Base-by-base conservation (phyloP, 2,329 filamentous ascomycete species). In the Neopestalotiopsis rosae region DNA sequence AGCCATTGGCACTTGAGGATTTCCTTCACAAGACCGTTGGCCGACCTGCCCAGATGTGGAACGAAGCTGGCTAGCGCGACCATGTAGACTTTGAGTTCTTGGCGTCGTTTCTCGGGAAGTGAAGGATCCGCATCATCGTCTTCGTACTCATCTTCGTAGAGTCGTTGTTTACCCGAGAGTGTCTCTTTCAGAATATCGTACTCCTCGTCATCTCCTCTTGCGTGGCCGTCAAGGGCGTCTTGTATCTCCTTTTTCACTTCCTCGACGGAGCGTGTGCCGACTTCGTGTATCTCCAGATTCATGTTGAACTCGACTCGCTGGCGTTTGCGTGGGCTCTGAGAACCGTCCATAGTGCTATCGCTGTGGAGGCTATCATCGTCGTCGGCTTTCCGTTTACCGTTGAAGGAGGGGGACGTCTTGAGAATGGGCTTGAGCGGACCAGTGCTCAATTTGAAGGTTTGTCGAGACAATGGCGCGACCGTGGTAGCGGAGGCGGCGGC, bases 1-100 rank as follows among this genome's bases (percentile, higher is more conserved):
- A 91, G 81, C 90, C 90, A 92, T 42, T 87, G 86, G 76, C 87
- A 90, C 66, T 84, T 81, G n/a, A 92, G 80, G 9, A 92, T 82
- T 65, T 83, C 84, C 72, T 84, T 85, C 68, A 92, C 85, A 34
- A 92, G 81, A 4, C 86, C 86, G 28, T 87, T 84, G 75, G 88
- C 91, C 38, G 85, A 85, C 76, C 85, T 87, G 72, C 88, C 86
- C 40, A 92, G 81, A 45, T 89, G 82, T n/a, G 89, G 87, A 7
- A 88, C 84, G 73, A 87, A 89, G 75, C 84, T 87, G 13, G 89
- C 88, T 61, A 92, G 82, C n/a, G 89, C 89, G 72, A 90, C 81
- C 68, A 92, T 81, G 76, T 91, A 91, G 49, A 84, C 83, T 72
- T 88, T 85, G 62, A 91, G 82, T 72, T 90, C 88, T 71, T 88